These are phyloP conservation scores for Quercus tomentella DNA, from an alignment of 331 rosid genomes.

Conservation along the genomic window DNA sequence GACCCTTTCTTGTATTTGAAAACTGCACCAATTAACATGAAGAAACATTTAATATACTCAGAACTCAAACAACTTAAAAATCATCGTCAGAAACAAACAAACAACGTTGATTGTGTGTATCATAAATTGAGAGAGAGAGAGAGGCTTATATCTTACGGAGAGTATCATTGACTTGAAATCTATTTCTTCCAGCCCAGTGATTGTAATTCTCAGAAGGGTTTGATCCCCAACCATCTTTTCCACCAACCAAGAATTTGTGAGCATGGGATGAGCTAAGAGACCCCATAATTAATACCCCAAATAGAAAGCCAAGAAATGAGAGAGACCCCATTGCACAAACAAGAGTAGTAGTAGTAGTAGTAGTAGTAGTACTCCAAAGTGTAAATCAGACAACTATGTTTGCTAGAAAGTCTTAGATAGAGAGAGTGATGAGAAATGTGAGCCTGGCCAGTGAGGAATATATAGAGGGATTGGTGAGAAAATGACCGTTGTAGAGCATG, in stretches of 20 bases:
- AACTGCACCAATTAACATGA: slow-evolving; percentile 28
- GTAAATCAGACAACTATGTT: background rate
- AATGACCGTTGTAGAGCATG: slow-evolving; percentile 33
- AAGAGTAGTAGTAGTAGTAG: background rate
- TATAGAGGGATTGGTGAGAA: slow-evolving; percentile 13
- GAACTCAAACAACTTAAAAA: background rate
- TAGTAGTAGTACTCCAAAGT: background rate
- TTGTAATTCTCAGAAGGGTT: slow-evolving; percentile 50
- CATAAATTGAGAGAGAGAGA: background rate
- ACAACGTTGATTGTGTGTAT: background rate
- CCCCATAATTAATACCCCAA: slow-evolving; percentile 4
- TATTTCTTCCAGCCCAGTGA: slow-evolving; percentile 51
- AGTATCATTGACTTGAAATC: slow-evolving; percentile 67
- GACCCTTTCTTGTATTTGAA: slow-evolving; percentile 58
- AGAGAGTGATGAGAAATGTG: background rate
- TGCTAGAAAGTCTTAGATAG: background rate
- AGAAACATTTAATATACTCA: background rate
- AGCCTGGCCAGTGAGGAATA: background rate
- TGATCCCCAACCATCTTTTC: slow-evolving; percentile 63
- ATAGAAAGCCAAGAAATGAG: slow-evolving; percentile 8
- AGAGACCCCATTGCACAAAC: slow-evolving; percentile 21
- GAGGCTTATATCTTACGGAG: slow-evolving; percentile 40
- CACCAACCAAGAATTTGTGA: slow-evolving; percentile 50
- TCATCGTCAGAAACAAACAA: background rate
- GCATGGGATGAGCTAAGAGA: slow-evolving; percentile 28